Conservation (phyloP, 441 rosid species). For the Adansonia madagascariensis region DNA sequence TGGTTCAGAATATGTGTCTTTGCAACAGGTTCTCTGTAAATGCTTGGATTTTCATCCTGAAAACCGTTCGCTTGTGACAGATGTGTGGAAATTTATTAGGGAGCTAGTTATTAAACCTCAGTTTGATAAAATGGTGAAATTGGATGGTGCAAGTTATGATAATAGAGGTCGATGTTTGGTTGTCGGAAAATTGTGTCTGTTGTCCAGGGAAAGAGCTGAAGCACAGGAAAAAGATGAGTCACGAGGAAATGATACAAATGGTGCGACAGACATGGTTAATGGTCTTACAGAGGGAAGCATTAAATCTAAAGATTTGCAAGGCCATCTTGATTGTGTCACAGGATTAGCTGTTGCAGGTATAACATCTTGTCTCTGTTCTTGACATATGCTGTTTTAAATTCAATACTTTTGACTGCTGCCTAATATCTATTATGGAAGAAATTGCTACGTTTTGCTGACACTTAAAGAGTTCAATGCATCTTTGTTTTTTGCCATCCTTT, state of each 20-base stretch:
- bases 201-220: constrained; percentile 34
- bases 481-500: constrained; percentile 1
- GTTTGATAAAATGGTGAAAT: constrained; percentile 36
- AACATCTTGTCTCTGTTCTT: constrained; percentile 14
- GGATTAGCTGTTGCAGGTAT: constrained; percentile 85
- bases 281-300: constrained; percentile 53
- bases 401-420: not conserved
- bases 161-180: constrained; percentile 46
- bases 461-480: not conserved
- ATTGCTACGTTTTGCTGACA: not conserved
- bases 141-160: constrained; percentile 31
- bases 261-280: constrained; percentile 37
- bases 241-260: constrained; percentile 33
- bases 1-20: constrained; percentile 39
- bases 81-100: constrained; percentile 68
- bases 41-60: constrained; percentile 63
- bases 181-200: constrained; percentile 57
- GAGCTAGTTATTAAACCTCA: constrained; percentile 50
- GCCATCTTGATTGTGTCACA: constrained; percentile 79
- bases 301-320: constrained; percentile 57
- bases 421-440: constrained; percentile 7
- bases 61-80: constrained; percentile 54
- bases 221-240: constrained; percentile 34
- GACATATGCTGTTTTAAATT: not conserved
- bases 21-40: constrained; percentile 49